Percentiles rank a stretch among this genome's conserved stretches.
Conservation (phyloP, 345 rosid species). For the Excoecaria cochinchinensis region DNA sequence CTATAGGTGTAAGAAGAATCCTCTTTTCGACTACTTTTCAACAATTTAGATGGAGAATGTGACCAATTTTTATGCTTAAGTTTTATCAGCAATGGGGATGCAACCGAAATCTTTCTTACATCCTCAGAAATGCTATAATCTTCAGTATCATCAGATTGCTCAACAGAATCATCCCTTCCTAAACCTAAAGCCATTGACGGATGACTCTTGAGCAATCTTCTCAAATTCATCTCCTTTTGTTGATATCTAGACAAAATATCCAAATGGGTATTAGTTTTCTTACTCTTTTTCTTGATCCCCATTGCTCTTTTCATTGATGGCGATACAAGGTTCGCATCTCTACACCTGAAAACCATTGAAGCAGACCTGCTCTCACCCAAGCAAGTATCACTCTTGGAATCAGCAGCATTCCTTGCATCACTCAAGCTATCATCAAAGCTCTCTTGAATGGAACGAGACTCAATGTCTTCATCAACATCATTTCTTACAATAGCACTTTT, state of each 20-base stretch:
- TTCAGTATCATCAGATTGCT: conserved; percentile 69
- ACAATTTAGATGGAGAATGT: conserved; percentile 51
- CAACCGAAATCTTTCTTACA: conserved; percentile 45
- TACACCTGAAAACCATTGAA: conserved; percentile 50
- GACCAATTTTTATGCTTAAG: conserved; percentile 64
- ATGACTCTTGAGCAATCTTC: conserved; percentile 39
- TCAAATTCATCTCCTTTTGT: conserved; percentile 39
- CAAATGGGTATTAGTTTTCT: conserved; percentile 40
- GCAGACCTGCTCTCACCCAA: conserved; percentile 43
- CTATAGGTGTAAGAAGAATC: conserved; percentile 74
- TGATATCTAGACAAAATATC: conserved; percentile 51
- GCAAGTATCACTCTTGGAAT: conserved; percentile 55
- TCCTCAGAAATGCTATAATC: conserved; percentile 62
- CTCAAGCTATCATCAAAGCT: conserved; percentile 67
- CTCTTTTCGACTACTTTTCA: conserved; percentile 53
- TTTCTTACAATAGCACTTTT: conserved; percentile 42
- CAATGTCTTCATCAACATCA: conserved; percentile 20
- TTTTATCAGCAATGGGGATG: conserved; percentile 67
- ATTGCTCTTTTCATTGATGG: conserved; percentile 41
- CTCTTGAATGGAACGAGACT: conserved; percentile 53
- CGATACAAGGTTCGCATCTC: conserved; percentile 57
- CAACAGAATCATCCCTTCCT: conserved; percentile 47
- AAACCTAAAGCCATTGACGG: conserved; percentile 42
- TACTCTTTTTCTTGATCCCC: conserved; percentile 52
- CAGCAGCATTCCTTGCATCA: conserved; percentile 64